Base-by-base conservation (phyloP, 495 filamentous ascomycete species). In the Aspergillus taichungensis region DNA sequence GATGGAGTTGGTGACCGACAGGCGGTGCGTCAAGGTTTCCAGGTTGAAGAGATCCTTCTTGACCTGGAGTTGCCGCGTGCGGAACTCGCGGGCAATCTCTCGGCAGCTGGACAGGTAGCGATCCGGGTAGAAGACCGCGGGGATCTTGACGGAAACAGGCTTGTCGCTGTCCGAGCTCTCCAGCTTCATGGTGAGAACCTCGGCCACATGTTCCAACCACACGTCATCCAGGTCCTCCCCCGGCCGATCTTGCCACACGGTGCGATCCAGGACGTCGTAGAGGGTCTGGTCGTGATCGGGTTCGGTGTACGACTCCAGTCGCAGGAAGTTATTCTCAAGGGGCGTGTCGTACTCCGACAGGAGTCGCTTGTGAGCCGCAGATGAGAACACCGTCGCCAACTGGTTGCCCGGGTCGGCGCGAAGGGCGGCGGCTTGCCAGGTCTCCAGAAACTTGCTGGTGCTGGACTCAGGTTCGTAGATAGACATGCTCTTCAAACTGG, bases 101-200 rank as follows among this genome's bases (percentile, higher is more conserved):
- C 70, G 71, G 46, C 75, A 76, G 30, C 61, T 64, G 42, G 77
- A 72, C 46, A 88, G 61, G 61, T 94, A 95, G 31, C 88, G 75
- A 59, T 94, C 88, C 6, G 81, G 74, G 54, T 90, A 94, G 52
- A 88, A 80, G 0, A 78, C 70, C 11, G 76, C 64, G 29, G 88
- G 87, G 13, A 91, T 75, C 10, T 82, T 77, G 35, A 91, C 65
- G 36, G 76, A 74, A 27, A 78, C 61, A 4, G 71, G 66, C 8
- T 73, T 69, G 28, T 65, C 64, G 6, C 66, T 53, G 2, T 73
- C 67, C 0, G 67, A 52, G 24, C 71, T 69, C 18, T 69, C 67
- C 6, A 87, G 51, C 37, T 74, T 76, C 47, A 87, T 68, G 5
- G 74, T 76, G 33, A 94, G 49, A 10, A 95, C 74, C n/a, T 90